These are phyloP conservation scores for Kurtzmaniella quercitrusa DNA, from an alignment of 1,139 yeast genomes.

Conservation along the genomic window DNA sequence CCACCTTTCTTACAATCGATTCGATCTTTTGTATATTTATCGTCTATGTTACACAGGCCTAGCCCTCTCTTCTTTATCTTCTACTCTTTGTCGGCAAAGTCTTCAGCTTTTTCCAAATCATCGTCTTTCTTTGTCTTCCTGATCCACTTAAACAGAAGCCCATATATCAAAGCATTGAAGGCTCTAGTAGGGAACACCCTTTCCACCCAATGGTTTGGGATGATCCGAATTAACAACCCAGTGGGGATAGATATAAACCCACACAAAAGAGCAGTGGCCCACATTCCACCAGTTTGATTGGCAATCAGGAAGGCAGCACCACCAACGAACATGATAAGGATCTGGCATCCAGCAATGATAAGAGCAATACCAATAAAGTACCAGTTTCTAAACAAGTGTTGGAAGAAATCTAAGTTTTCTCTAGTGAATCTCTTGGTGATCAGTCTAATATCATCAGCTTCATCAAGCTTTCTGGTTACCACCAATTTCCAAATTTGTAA, in stretches of 20 bases:
- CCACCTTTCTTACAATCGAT: no score
- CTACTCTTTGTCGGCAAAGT: background rate
- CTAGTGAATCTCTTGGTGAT: conserved; percentile 55
- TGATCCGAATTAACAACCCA: conserved; percentile 68
- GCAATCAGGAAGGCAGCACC: conserved; percentile 90
- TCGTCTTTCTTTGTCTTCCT: conserved; percentile 25
- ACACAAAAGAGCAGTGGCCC: conserved; percentile 85
- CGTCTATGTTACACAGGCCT: background rate
- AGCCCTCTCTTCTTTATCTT: background rate
- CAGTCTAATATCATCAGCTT: conserved; percentile 63
- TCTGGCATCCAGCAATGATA: conserved; percentile 78
- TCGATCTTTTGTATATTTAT: background rate
- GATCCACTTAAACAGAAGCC: conserved; percentile 45
- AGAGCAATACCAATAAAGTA: conserved; percentile 70
- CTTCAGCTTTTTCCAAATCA: conserved; percentile 7
- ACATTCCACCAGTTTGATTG: conserved; percentile 75
- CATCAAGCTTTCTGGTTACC: conserved; percentile 89
- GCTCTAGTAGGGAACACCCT: conserved; percentile 63
- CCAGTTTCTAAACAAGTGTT: conserved; percentile 75
- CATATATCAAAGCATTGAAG: conserved; percentile 43
- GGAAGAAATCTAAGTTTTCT: conserved; percentile 73
- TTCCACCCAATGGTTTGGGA: conserved; percentile 79
- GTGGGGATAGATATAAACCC: conserved; percentile 81
- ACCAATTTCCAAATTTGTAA: conserved; percentile 91
- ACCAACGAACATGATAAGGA: conserved; percentile 92